Evolutionary conservation across 306 rosid genomes (phyloP), one percentile per base, ranked within the genome.

Genomic region (Urtica urens): DNA sequence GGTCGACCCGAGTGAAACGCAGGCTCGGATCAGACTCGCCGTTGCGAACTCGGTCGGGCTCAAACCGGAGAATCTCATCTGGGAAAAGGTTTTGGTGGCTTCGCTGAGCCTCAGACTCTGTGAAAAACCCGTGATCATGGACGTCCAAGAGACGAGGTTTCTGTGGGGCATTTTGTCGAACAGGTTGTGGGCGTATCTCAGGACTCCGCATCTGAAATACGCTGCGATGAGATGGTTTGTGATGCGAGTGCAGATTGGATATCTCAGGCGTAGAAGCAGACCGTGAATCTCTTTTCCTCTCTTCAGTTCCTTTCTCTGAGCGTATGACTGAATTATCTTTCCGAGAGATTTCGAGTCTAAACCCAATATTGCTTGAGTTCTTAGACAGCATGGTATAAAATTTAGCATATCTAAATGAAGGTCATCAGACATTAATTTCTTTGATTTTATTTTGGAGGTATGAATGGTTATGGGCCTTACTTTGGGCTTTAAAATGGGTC

Each of bases 231-330:
- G 57, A 48, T 79, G 79, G 56, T 75, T 75, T n/a, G 34, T 57
- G 8, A 79, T 34, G 49, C 69, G 69, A 15, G 69, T 57, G 64
- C 73, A 53, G 45, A 45, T 33, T 33, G 73, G 72, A 49, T 33
- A 44, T 28, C 58, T 40, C 7, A 56, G 15, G 20, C 77, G 71
- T 22, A 75, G 59, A 38, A 79, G 66, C 45, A 38, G 79, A 52
- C 71, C 87, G 62, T 79, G 87, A 55, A 75, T 59, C 68, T 69
- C 62, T 34, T 72, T 75, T 13, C 87, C 82, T 62, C 43, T 66
- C 58, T 28, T 59, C 4, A 75, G 73, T n/a, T 75, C 75, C 57
- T 61, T 69, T 39, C 57, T 44, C 46, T 65, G 38, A 42, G 80
- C 73, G 58, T 37, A 76, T 30, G 55, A 59, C 50, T 79, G 80